Conservation (phyloP, 2,329 filamentous ascomycete genomes). For the Phialemonium atrogriseum region DNA sequence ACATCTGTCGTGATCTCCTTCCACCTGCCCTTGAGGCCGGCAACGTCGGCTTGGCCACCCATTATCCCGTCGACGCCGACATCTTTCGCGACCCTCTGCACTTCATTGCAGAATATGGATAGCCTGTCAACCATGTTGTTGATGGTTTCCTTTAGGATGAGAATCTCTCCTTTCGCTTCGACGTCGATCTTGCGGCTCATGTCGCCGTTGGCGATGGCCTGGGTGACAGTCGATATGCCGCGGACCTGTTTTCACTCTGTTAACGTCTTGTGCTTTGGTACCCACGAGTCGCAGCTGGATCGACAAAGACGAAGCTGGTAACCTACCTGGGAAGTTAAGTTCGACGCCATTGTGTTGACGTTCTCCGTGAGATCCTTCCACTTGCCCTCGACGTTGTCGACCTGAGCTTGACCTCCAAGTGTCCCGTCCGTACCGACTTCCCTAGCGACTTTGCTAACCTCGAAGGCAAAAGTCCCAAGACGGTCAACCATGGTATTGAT, state of each 20-base stretch:
- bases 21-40: slow-evolving; percentile 88
- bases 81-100: slow-evolving; percentile 91
- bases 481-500: slow-evolving; percentile 99
- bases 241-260: slow-evolving; percentile 52
- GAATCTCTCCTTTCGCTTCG: slow-evolving; percentile 88
- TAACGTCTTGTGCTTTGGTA: too few relatives aligned
- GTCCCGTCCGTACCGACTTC: slow-evolving; percentile 96
- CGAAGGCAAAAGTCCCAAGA: slow-evolving; percentile 88
- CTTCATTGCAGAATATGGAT: slow-evolving; percentile 91
- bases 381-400: slow-evolving; percentile 93
- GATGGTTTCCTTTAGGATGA: slow-evolving; percentile 90
- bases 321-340: slow-evolving; percentile 55
- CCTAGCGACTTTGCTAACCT: slow-evolving; percentile 90
- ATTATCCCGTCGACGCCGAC: slow-evolving; percentile 98
- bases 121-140: slow-evolving; percentile 97
- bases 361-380: slow-evolving; percentile 96
- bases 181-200: slow-evolving; percentile 96
- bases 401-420: slow-evolving; percentile 84
- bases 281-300: too few relatives aligned
- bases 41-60: slow-evolving; percentile 92
- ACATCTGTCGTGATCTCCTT: slow-evolving; percentile 97
- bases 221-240: slow-evolving; percentile 88
- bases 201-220: slow-evolving; percentile 90
- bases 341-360: slow-evolving; percentile 69
- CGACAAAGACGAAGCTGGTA: neutral